Evolutionary conservation across 305 asterid genomes (phyloP), one percentile per base, ranked within the genome.

Genomic region (Fraxinus xanthoxyloides): DNA sequence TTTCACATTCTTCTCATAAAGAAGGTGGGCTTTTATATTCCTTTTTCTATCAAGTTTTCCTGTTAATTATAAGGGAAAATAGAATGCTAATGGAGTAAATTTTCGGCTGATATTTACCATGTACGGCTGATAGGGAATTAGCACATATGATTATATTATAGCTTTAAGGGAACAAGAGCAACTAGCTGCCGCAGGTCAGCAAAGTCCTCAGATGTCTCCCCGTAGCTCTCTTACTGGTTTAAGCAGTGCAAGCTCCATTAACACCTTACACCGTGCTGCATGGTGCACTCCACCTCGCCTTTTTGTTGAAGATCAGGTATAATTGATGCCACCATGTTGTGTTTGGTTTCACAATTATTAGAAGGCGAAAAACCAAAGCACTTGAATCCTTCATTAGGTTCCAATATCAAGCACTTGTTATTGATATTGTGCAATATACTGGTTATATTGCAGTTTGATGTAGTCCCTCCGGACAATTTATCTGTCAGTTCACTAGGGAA

Each of bases 241-340:
- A 79, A 97, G 99, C 86, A 97, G 99, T 73, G 91, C 97, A 72
- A 95, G 99, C 90, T 97, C 99, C 81, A 91, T 95, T 85, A 95
- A 93, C 79, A 88, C 94, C 38, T 93, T 93, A 89, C 94, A 92
- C 63, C 90, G 96, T 76, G 99, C 97, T 5, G 98, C 99, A 0
- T 95, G 98, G 97, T 97, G 99, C 86, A 97, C 99, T 0, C 98
- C 99, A 10, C 99, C 98, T 0, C 97, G 97, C 21, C 95, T 95
- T n/a, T 93, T 97, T 84, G 91, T 97, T 46, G 99, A 97, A 87
- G 98, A 97, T 87, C 99, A 97, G 99, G 99, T 97, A 78, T 8
- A 17, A 23, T 9, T 65, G 72, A 10, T 65, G 35, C 34, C 35
- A 26, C 17, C 7, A 63, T 7, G 30, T 30, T 63, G 30, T 56